phyloP scores from a whole-genome alignment of 2,329 filamentous ascomycete species.

The Claviceps paspali region DNA sequence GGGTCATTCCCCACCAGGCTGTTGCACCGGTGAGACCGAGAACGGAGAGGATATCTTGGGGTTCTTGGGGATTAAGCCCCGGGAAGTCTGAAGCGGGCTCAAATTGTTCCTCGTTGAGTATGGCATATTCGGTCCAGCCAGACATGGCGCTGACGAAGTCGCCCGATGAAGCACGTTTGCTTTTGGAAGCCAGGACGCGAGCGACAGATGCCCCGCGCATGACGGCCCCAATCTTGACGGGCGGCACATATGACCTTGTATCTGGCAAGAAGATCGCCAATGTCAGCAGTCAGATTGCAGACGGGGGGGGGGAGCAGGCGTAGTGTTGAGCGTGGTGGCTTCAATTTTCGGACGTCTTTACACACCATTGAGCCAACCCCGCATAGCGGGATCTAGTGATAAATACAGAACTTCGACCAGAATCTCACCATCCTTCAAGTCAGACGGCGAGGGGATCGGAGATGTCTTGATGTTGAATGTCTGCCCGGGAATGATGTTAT shows the following conservation, averaged over 20 bases:
- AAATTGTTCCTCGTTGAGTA: slow-evolving; percentile 37
- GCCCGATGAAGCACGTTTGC: slow-evolving; percentile 36
- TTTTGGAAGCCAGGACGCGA: slow-evolving; percentile 47
- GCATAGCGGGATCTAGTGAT: slow-evolving; percentile 62
- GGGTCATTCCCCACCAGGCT: slow-evolving; percentile 59
- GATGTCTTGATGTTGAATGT: slow-evolving; percentile 43
- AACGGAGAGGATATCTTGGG: slow-evolving; percentile 46
- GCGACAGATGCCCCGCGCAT: slow-evolving; percentile 52
- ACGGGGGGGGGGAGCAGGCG: no score
- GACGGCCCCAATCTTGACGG: slow-evolving; percentile 49
- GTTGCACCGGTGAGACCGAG: slow-evolving; percentile 56
- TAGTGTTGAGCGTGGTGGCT: not conserved
- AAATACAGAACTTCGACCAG: slow-evolving; percentile 47
- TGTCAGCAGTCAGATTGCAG: not conserved
- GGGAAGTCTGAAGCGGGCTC: slow-evolving; percentile 26
- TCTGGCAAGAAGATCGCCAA: slow-evolving; percentile 16
- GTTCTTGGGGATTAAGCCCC: slow-evolving; percentile 16
- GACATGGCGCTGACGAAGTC: slow-evolving; percentile 37
- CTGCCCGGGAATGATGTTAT: slow-evolving; percentile 45
- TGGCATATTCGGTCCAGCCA: slow-evolving; percentile 54
- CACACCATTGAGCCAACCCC: slow-evolving; percentile 50
- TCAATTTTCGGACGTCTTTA: not conserved
- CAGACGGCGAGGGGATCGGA: slow-evolving; percentile 32
- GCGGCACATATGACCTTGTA: slow-evolving; percentile 45
- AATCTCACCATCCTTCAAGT: slow-evolving; percentile 49